Percentiles rank a stretch among this genome's conserved stretches.
These are phyloP conservation scores for Conoideocrella luteorostrata DNA, from an alignment of 2,329 filamentous ascomycete genomes.

Conservation along the genomic window DNA sequence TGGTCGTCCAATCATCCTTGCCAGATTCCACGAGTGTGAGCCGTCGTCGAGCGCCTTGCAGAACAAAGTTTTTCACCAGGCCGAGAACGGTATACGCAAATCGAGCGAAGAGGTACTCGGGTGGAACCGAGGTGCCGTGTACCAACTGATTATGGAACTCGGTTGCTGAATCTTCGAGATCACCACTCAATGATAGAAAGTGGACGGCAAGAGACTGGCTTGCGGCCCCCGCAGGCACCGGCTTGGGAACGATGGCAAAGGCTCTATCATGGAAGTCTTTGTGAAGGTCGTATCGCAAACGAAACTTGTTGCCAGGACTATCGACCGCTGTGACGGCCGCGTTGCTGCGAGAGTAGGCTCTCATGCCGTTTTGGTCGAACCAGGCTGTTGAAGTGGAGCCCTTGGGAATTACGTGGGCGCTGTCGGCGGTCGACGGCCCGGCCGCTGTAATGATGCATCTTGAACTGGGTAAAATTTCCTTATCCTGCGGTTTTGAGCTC, in stretches of 20 bases:
- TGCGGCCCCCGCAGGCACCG: background rate
- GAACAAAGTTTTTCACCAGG: constrained; percentile 1
- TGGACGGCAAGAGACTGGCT: constrained; percentile 4
- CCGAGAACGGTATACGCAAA: constrained; percentile 3
- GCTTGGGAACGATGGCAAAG: constrained; percentile 6
- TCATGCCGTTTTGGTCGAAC: constrained; percentile 1
- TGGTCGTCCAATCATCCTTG: background rate
- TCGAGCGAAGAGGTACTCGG: constrained; percentile 2
- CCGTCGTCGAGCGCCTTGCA: background rate
- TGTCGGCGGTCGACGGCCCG: background rate
- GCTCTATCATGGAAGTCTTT: constrained; percentile 2
- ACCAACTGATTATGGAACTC: constrained; percentile 4
- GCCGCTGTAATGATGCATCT: constrained; percentile 3
- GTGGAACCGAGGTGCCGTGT: background rate
- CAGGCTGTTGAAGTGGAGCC: background rate
- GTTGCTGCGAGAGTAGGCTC: background rate
- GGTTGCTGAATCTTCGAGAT: background rate
- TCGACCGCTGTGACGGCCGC: background rate
- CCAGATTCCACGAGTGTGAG: background rate
- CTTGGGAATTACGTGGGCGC: constrained; percentile 5
- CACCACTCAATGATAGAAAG: background rate
- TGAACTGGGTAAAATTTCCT: background rate
- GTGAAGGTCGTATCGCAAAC: constrained; percentile 3
- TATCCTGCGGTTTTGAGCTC: background rate
- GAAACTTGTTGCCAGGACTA: background rate